These are phyloP conservation scores for Plasmodium gaboni DNA, from an alignment of 169 alveolate species.

Conservation along the genomic window DNA sequence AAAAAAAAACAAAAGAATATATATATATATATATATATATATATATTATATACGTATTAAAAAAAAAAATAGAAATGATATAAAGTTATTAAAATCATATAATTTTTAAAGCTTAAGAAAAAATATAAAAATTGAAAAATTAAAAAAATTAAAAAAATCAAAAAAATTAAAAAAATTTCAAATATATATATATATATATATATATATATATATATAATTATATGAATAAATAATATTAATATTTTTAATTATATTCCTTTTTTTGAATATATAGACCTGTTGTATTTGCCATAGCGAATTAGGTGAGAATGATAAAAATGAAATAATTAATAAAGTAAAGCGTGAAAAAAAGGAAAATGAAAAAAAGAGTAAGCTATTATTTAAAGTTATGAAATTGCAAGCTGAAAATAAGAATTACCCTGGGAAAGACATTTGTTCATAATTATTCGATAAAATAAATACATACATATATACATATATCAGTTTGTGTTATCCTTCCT, in stretches of 20 bases:
- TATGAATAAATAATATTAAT: background rate
- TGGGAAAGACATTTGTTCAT: background rate
- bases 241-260: background rate
- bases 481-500: too few relatives aligned
- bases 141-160: background rate
- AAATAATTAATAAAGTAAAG: slow-evolving; percentile 43
- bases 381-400: slow-evolving; percentile 69
- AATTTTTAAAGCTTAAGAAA: background rate
- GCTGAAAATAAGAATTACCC: slow-evolving; percentile 19
- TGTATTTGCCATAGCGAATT: slow-evolving; percentile 71
- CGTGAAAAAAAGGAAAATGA: slow-evolving; percentile 73
- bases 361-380: slow-evolving; percentile 61
- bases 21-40: slow-evolving; percentile 17
- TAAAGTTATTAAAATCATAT: slow-evolving; percentile 7
- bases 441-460: too few relatives aligned
- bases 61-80: slow-evolving; percentile 3
- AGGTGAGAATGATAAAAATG: slow-evolving; percentile 38
- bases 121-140: too few relatives aligned
- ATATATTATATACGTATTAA: slow-evolving; percentile 6
- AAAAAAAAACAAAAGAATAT: slow-evolving; percentile 8
- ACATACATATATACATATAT: too few relatives aligned
- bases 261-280: slow-evolving; percentile 43
- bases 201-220: background rate
- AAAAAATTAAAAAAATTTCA: background rate
- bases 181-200: slow-evolving; percentile 3